A percentile compares a stretch with the other conserved stretches of the same genome.
phyloP scores from a whole-genome alignment of 441 rosid genomes.

The Pelargonium myrrhifolium region DNA sequence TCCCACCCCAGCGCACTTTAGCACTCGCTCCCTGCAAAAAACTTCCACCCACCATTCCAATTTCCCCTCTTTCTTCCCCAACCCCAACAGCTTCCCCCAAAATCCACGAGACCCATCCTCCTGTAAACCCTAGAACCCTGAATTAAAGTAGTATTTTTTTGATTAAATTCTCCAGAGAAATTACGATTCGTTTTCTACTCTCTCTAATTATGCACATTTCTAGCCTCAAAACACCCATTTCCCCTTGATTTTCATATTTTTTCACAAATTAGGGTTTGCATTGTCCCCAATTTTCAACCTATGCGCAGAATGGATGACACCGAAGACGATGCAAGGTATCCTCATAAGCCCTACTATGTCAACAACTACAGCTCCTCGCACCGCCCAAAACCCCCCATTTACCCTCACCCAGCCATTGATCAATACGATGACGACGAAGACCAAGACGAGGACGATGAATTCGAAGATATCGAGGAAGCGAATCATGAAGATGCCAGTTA shows the following conservation, averaged over 20 bases:
- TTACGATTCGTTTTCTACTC: not conserved
- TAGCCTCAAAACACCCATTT: not conserved
- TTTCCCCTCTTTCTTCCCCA: not conserved
- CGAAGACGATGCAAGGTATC: slow-evolving; percentile 67
- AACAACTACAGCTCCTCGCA: slow-evolving; percentile 19
- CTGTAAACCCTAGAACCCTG: not conserved
- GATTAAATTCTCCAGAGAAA: not conserved
- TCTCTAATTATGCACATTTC: not conserved
- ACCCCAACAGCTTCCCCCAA: not conserved
- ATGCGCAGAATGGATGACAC: slow-evolving; percentile 52
- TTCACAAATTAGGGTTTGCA: not conserved
- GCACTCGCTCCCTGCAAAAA: not conserved
- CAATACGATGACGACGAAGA: slow-evolving; percentile 28
- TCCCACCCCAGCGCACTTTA: not conserved
- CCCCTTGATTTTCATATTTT: not conserved
- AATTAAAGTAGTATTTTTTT: not conserved
- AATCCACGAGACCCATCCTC: not conserved
- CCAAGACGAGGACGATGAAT: slow-evolving; percentile 31
- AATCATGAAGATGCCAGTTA: slow-evolving; percentile 28
- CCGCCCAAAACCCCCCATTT: slow-evolving; percentile 45
- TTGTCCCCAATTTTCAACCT: not conserved
- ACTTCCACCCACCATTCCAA: not conserved
- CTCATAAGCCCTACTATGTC: slow-evolving; percentile 25
- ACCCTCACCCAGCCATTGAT: slow-evolving; percentile 26
- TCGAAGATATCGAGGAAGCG: slow-evolving; percentile 41